phyloP scores from a whole-genome alignment of 768 basidiomycete genomes.

The Boletus subparvulus region DNA sequence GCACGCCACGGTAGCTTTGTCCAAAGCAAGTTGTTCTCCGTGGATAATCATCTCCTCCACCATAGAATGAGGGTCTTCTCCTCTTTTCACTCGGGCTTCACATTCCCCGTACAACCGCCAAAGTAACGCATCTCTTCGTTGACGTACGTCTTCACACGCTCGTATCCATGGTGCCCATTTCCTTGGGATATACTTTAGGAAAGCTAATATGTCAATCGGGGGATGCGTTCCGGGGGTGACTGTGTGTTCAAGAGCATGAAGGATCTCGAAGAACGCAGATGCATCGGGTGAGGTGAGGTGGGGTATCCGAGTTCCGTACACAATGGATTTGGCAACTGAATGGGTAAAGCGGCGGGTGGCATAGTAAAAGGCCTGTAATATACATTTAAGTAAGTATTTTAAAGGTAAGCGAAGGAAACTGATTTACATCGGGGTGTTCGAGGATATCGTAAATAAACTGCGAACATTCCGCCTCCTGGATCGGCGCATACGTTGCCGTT shows the following conservation, averaged over 20 bases:
- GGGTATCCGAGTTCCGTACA: constrained; percentile 2
- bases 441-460: constrained; percentile 3
- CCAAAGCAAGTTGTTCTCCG: neutral
- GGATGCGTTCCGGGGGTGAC: constrained; percentile 3
- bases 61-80: constrained; percentile 2
- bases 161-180: constrained; percentile 6
- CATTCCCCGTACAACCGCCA: constrained; percentile 4
- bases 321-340: constrained; percentile 1
- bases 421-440: neutral
- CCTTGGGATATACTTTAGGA: constrained; percentile 5
- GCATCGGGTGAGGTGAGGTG: constrained; percentile 4
- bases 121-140: constrained; percentile 1
- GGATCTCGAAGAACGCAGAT: neutral
- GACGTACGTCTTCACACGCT: constrained; percentile 5
- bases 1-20: constrained; percentile 2
- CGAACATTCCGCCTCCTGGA: constrained; percentile 4
- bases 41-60: neutral
- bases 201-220: constrained; percentile 5
- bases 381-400: neutral
- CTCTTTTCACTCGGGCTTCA: neutral
- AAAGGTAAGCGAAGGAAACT: neutral
- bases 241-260: constrained; percentile 3
- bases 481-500: neutral
- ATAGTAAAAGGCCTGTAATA: constrained; percentile 1
- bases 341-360: constrained; percentile 4